Conservation (phyloP, 1,284 basidiomycete species). For the Porogramme epimiltina region DNA sequence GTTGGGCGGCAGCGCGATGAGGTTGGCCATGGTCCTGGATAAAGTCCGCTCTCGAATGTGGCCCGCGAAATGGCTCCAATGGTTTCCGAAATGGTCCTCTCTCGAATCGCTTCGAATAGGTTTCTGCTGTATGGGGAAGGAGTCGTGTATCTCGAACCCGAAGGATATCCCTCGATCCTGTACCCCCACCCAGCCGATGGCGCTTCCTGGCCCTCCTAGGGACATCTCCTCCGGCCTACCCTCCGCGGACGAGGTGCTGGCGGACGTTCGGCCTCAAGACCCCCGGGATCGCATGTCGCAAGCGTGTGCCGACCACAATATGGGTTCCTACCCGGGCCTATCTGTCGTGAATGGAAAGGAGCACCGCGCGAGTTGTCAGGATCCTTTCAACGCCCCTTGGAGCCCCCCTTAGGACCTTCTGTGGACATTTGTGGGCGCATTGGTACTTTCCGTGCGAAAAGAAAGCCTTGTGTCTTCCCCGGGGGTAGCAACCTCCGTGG, state of each 20-base stretch:
- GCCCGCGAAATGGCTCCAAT: constrained; percentile 18
- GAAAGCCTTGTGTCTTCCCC: not conserved
- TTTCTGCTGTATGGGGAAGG: constrained; percentile 29
- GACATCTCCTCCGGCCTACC: no score
- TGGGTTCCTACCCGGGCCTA: no score
- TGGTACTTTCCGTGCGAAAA: constrained; percentile 11
- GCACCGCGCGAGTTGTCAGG: not conserved
- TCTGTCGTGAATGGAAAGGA: no score
- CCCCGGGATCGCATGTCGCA: not conserved
- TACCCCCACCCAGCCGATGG: constrained; percentile 21
- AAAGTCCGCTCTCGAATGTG: constrained; percentile 18
- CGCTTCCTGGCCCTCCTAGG: no score
- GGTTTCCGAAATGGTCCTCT: constrained; percentile 17
- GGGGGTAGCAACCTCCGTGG: not conserved
- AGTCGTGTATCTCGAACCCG: constrained; percentile 30
- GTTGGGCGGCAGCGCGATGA: constrained; percentile 37
- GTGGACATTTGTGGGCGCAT: constrained; percentile 21
- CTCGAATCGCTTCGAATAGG: constrained; percentile 29
- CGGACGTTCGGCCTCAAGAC: constrained; percentile 11
- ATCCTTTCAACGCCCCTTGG: constrained; percentile 10
- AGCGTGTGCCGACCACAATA: not conserved
- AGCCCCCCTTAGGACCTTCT: constrained; percentile 11
- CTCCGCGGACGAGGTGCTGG: constrained; percentile 1
- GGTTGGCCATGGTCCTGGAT: constrained; percentile 24
- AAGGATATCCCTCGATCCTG: constrained; percentile 28